Evolutionary conservation across 208 protist species (phyloP), one percentile per base, ranked within the genome.

Genomic region (Leishmania mexicana): DNA sequence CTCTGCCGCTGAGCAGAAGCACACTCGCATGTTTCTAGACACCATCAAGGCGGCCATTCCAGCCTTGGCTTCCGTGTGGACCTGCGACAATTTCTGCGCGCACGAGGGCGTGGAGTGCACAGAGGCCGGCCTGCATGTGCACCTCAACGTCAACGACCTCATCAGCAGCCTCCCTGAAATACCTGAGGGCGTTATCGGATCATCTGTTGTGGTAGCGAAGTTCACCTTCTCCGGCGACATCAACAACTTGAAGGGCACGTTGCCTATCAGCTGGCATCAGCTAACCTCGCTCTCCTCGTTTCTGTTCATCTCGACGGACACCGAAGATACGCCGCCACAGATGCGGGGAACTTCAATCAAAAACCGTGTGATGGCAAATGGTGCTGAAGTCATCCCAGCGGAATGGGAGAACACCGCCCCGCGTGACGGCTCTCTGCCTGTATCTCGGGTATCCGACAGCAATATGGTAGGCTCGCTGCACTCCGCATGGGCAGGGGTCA

Each of bases 41-140:
- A 68, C 81, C 47, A 54, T 85, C 58, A 81, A 77, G 42, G 62
- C 42, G 19, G 28, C 68, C 35, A 62, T 85, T 35, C 76, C 81
- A 0, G 76, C 76, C 5, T 73, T 85, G 13, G 19, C 65, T 0
- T 15, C 45, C 6, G 47, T 78, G 19, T 85, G 81, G 81, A 81
- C 81, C 15, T 85, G 81, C 68, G 60, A 77, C 53, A 85, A 85
- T 71, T 85, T 85, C 60, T 85, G 81, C 58, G 81, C 78, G 7
- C 76, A 78, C 35, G 38, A 64, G 24, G 78, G 68, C 13, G 49
- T 85, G 35, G 80, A 77, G 19, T 85, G 81, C 49, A 76, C 68
- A 21, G 24, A 0, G 38, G 58, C 21, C 1, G 81, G 81, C 35
- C 62, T 85, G 13, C 31, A 76, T 5, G 35, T 85, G 8, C 40